Percentiles rank a stretch among this genome's conserved stretches.
Conservation (phyloP, 2,329 filamentous ascomycete genomes). For the Ceratocystis ficicola region DNA sequence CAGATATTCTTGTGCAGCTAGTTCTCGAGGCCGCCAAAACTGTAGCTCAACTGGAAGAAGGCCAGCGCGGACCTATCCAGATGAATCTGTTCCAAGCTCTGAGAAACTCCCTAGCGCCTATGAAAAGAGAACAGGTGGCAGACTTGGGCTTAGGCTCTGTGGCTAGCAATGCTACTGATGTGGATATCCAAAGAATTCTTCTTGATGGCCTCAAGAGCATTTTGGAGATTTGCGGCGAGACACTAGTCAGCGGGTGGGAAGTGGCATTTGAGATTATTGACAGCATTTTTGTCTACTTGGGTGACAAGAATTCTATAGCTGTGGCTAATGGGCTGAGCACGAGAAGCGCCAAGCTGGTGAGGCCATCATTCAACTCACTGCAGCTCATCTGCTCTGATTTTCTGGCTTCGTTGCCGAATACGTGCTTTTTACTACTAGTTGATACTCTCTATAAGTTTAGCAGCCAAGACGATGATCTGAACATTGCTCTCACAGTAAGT, state of each 20-base stretch:
- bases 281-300: conserved; percentile 53
- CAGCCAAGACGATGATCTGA: conserved; percentile 79
- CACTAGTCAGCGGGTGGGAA: conserved; percentile 70
- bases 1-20: conserved; percentile 50
- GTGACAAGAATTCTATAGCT: conserved; percentile 28
- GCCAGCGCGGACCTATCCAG: conserved; percentile 51
- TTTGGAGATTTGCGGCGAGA: conserved; percentile 79
- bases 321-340: conserved; percentile 35
- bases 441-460: conserved; percentile 84
- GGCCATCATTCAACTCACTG: conserved; percentile 76
- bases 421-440: conserved; percentile 64
- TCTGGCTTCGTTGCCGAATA: conserved; percentile 56
- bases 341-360: conserved; percentile 61
- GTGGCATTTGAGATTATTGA: conserved; percentile 74
- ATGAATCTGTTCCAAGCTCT: conserved; percentile 58
- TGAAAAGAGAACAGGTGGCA: conserved; percentile 11
- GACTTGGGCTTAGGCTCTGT: conserved; percentile 9
- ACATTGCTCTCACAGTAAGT: conserved; percentile 78
- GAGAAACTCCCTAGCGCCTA: conserved; percentile 42
- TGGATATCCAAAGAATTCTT: conserved; percentile 68
- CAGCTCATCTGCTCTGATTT: conserved; percentile 96
- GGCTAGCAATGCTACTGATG: conserved; percentile 39
- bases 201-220: conserved; percentile 71
- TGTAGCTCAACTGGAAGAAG: conserved; percentile 41
- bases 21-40: conserved; percentile 46